Percentiles rank a stretch among this genome's conserved stretches.
These are phyloP conservation scores for Daldinia sp. DNA, from an alignment of 2,329 filamentous ascomycete species.

Conservation along the genomic window DNA sequence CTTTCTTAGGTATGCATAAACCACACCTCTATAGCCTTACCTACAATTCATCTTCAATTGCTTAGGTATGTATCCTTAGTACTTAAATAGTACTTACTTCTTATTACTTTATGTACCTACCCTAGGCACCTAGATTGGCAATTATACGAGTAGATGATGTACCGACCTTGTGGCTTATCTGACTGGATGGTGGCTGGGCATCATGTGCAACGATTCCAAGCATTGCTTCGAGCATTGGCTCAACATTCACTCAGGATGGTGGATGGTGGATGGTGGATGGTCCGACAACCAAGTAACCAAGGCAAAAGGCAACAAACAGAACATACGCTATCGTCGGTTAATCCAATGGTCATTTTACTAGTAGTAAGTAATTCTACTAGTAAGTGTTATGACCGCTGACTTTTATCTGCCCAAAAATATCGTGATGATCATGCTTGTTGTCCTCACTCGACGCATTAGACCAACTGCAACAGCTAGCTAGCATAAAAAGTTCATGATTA, in stretches of 20 bases:
- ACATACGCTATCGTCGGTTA: not conserved
- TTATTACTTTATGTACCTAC: no score
- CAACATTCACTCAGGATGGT: not conserved
- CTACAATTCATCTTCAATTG: not conserved
- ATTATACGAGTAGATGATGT: not conserved
- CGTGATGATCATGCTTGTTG: constrained; percentile 10
- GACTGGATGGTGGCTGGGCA: not conserved
- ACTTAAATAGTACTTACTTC: no score
- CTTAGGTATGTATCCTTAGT: not conserved
- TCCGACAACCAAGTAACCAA: not conserved
- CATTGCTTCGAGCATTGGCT: no score
- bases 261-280: not conserved
- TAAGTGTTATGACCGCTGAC: constrained; percentile 6
- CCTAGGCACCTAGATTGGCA: no score
- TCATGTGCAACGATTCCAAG: not conserved
- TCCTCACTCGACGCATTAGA: constrained; percentile 34
- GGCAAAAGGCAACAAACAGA: not conserved
- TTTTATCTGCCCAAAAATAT: constrained; percentile 21
- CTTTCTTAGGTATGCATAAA: not conserved
- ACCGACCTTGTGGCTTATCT: not conserved
- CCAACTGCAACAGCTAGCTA: constrained; percentile 25
- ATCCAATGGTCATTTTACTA: not conserved
- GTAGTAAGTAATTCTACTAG: not conserved
- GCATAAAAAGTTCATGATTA: constrained; percentile 17
- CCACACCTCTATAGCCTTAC: not conserved